These are phyloP conservation scores for Coemansia sp. DNA, from an alignment of 192 early-diverging fungal species.

Conservation along the genomic window DNA sequence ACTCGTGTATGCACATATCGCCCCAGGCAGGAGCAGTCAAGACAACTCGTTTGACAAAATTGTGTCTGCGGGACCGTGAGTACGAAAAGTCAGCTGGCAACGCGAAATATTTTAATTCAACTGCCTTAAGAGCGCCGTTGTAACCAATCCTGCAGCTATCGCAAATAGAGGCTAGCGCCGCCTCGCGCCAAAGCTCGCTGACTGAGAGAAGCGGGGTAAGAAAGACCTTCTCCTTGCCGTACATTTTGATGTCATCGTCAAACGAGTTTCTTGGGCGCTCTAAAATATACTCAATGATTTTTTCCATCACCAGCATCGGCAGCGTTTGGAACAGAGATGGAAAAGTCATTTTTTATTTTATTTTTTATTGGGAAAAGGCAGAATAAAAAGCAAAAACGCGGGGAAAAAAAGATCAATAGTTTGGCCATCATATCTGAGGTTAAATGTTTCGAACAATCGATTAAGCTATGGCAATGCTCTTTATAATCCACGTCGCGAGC, in stretches of 20 bases:
- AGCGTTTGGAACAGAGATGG: neutral
- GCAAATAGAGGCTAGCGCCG: neutral
- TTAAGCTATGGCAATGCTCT: too few species aligned
- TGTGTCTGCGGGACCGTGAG: neutral
- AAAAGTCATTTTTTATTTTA: too few species aligned
- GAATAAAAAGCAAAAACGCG: too few species aligned
- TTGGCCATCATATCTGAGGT: too few species aligned
- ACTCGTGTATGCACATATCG: neutral
- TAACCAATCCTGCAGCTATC: neutral
- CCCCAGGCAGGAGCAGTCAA: neutral
- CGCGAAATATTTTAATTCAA: neutral
- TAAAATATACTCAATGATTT: neutral
- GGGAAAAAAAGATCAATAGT: too few species aligned
- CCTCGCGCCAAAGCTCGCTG: neutral
- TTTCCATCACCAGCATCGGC: neutral
- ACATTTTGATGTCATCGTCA: neutral
- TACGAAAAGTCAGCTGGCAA: neutral
- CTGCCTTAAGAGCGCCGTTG: neutral
- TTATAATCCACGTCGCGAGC: too few species aligned
- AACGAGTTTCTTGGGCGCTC: neutral
- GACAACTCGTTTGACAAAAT: neutral
- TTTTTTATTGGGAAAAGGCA: too few species aligned
- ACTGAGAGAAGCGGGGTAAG: neutral
- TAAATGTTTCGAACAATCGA: too few species aligned
- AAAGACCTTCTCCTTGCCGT: neutral